These are phyloP conservation scores for Ambispora gerdemannii DNA, from an alignment of 192 early-diverging fungal genomes.

Conservation along the genomic window DNA sequence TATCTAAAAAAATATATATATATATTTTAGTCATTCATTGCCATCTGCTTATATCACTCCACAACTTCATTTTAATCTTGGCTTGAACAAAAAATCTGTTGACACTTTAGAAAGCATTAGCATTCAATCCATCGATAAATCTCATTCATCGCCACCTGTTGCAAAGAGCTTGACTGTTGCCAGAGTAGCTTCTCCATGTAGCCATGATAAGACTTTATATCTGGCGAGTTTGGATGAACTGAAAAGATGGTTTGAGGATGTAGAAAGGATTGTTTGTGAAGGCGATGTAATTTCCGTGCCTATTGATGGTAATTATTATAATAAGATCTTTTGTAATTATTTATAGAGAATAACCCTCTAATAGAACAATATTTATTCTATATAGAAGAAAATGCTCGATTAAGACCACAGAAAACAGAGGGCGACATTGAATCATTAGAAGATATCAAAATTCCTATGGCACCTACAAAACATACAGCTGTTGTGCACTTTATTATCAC, in stretches of 20 bases:
- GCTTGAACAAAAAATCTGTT: constrained; percentile 28
- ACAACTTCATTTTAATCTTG: constrained; percentile 58
- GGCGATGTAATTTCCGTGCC: constrained; percentile 64
- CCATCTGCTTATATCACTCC: constrained; percentile 52
- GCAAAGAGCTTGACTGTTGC: constrained; percentile 63
- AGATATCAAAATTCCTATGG: constrained; percentile 36
- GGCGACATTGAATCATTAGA: constrained; percentile 37
- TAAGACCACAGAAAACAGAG: constrained; percentile 40
- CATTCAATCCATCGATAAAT: constrained; percentile 9
- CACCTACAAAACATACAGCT: constrained; percentile 28
- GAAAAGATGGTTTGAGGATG: constrained; percentile 62
- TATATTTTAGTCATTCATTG: constrained; percentile 1
- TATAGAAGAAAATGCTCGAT: constrained; percentile 47
- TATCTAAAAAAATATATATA: neutral
- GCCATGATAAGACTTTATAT: constrained; percentile 59
- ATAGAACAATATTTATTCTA: neutral
- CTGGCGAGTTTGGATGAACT: constrained; percentile 54
- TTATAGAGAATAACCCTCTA: no score
- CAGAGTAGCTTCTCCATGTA: constrained; percentile 60
- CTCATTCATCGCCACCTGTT: constrained; percentile 40
- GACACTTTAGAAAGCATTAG: constrained; percentile 35
- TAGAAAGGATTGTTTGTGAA: constrained; percentile 61
- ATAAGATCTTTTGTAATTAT: neutral
- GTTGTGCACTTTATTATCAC: constrained; percentile 57
- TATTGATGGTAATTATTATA: constrained; percentile 51